Base-by-base conservation (phyloP, 1,284 basidiomycete species). In the Malassezia yamatoensis region DNA sequence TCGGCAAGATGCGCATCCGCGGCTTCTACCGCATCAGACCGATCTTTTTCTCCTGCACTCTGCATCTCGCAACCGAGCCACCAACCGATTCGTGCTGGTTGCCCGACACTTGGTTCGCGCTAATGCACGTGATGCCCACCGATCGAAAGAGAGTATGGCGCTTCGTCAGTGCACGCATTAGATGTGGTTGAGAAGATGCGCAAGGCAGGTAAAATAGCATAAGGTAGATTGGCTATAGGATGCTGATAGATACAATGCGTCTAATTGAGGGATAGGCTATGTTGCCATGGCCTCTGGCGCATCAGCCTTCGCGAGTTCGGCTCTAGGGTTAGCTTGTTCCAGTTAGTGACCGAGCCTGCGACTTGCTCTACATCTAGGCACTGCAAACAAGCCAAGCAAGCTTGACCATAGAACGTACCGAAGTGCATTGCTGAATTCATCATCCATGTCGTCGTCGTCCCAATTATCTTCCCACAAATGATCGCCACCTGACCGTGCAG, bases 381-480 rank as follows among this genome's bases (percentile, higher is more conserved):
- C 2, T n/a, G 13, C 39, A 11, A 48, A 21, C 37, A 42, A 10
- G 8, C 39, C 3, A 15, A 41, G 39, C 8, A 16, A n/a, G 49
- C 20, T 51, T 5, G 21, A 3, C 16, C 39, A 41, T 15, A 13
- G 10, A n/a, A 47, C 81, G 67, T 67, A 91, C 91, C 93, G 83
- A 66, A 98, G 78, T 77, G 94, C 90, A 56, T 88, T 85, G 70
- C 89, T 91, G 75, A 96, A 98, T 67, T 96, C 90, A 71, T 96
- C 91, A 75, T 94, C 93, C 60, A 94, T 85, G 76, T 96, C 91
- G 77, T 98, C 93, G 70, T 98, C 93, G 71, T 98, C 93, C 93
- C 93, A 98, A 76, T 96, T 96, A 70, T 96, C 93, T 79, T 96
- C 91, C 93, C 93, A 98, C 33, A 96, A 79, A 72, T 90, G 87